Percentiles rank a stretch among this genome's conserved stretches.
phyloP scores from a whole-genome alignment of 1,284 basidiomycete species.

The Puccinia polysora region DNA sequence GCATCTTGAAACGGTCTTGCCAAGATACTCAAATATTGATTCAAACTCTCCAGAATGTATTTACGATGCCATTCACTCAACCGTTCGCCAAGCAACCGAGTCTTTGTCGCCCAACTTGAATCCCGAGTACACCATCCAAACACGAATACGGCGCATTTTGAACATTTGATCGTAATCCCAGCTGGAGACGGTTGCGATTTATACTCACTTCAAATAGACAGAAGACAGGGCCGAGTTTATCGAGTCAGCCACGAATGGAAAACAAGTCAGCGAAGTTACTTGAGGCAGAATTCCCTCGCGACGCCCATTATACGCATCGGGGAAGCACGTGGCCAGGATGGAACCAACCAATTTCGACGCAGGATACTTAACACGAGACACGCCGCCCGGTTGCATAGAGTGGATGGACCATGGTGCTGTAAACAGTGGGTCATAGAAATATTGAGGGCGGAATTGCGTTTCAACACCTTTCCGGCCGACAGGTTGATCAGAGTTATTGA shows the following conservation, averaged over 20 bases:
- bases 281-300: neutral
- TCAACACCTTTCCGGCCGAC: neutral
- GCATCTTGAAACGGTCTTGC: too few species aligned
- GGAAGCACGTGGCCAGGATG: neutral
- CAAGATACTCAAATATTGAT: too few species aligned
- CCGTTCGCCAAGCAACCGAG: slow-evolving; percentile 19
- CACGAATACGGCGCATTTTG: neutral
- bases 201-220: too few species aligned
- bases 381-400: neutral
- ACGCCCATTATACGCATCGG: neutral
- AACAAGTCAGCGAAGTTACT: neutral
- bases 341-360: neutral
- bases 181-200: neutral
- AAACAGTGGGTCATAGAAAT: slow-evolving; percentile 1
- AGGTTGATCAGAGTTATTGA: neutral
- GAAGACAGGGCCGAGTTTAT: neutral
- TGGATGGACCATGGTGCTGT: neutral
- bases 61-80: too few species aligned
- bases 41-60: too few species aligned
- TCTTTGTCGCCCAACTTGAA: slow-evolving; percentile 14
- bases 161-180: neutral
- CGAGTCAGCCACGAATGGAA: neutral
- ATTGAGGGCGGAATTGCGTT: neutral
- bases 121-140: neutral
- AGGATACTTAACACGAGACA: slow-evolving; percentile 1